Percentiles rank a stretch among this genome's conserved stretches.
Evolutionary conservation across 129 eudicot genomes (phyloP).

Genomic region (Tanacetum coccineum): DNA sequence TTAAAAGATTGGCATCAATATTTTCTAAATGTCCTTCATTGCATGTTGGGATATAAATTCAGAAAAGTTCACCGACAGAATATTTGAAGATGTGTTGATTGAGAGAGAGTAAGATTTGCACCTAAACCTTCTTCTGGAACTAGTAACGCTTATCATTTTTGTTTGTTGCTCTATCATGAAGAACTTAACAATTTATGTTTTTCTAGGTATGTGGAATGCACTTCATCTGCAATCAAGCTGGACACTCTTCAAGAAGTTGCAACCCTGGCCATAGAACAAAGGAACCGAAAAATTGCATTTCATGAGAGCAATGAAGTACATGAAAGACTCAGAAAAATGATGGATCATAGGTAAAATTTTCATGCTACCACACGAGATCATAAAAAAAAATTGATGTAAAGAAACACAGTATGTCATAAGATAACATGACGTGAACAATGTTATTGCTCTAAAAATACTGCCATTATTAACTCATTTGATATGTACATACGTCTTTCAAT

Average conservation of each 20-base stretch:
- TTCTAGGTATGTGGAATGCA: constrained; percentile 72
- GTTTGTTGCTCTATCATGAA: not conserved
- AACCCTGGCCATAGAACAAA: constrained; percentile 48
- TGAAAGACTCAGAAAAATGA: constrained; percentile 46
- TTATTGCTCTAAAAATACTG: too few species aligned
- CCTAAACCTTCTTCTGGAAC: not conserved
- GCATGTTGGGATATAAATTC: constrained; percentile 14
- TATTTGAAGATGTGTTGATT: constrained; percentile 56
- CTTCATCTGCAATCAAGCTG: constrained; percentile 52
- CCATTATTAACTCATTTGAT: too few species aligned
- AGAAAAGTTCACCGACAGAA: constrained; percentile 62
- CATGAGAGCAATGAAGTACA: constrained; percentile 40
- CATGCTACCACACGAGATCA: not conserved
- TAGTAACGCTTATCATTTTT: not conserved
- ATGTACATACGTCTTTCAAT: too few species aligned
- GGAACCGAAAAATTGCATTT: constrained; percentile 45
- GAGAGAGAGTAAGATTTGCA: constrained; percentile 58
- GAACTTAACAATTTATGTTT: not conserved
- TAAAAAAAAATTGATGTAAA: not conserved
- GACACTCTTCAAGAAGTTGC: constrained; percentile 42
- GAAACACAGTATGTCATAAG: not conserved
- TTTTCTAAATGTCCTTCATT: not conserved
- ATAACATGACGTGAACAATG: not conserved
- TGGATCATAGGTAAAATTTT: constrained; percentile 64
- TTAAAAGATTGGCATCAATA: not conserved